Percentiles rank a stretch among this genome's conserved stretches.
Conservation (phyloP, 148 eudicot genomes). For the Hydrangea macrophylla region DNA sequence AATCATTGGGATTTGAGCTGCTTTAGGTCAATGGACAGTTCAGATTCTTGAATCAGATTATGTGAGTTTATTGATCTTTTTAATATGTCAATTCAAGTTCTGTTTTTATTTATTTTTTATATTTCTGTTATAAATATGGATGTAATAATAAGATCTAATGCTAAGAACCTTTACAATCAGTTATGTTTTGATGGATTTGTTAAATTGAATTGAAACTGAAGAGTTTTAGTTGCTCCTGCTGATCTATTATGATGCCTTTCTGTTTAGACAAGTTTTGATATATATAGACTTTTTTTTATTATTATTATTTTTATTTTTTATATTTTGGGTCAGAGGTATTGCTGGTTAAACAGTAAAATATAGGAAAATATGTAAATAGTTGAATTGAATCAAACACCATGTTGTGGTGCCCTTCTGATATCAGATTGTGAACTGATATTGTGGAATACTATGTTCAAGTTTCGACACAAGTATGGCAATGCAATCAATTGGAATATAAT, state of each 20-base stretch:
- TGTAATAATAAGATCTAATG: neutral
- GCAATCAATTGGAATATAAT: too few relatives aligned
- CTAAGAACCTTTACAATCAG: neutral
- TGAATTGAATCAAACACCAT: too few relatives aligned
- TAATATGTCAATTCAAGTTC: conserved; percentile 16
- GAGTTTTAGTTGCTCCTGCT: conserved; percentile 3
- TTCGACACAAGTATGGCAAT: too few relatives aligned
- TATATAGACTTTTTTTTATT: too few relatives aligned
- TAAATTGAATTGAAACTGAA: conserved; percentile 9
- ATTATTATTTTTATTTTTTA: too few relatives aligned
- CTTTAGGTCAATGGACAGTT: conserved; percentile 38
- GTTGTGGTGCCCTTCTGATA: too few relatives aligned
- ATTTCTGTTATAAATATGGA: neutral
- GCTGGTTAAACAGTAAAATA: too few relatives aligned
- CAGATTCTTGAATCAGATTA: conserved; percentile 46
- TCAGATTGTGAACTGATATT: too few relatives aligned
- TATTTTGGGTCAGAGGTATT: too few relatives aligned
- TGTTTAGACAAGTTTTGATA: neutral
- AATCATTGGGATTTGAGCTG: conserved; percentile 41
- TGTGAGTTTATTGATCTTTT: conserved; percentile 38
- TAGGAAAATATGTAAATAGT: too few relatives aligned
- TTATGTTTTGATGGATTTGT: neutral
- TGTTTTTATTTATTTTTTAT: neutral
- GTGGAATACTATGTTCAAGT: too few relatives aligned
- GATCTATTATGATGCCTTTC: conserved; percentile 6